Percentiles rank a stretch among this genome's conserved stretches.
phyloP scores from a whole-genome alignment of 257 asterid genomes.

The Salvia splendens region DNA sequence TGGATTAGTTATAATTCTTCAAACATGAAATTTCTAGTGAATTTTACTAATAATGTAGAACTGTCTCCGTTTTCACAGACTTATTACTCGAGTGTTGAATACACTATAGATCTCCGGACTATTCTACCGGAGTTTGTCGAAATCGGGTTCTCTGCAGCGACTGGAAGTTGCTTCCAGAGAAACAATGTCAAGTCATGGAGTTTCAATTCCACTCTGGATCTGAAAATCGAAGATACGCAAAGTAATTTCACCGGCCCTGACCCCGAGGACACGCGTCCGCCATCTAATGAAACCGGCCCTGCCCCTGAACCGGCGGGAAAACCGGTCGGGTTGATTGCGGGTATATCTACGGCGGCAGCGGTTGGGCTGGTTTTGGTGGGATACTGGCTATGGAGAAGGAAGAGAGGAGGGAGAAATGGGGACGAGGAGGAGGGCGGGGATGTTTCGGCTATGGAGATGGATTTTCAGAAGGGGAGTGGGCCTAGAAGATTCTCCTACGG shows the following conservation, averaged over 20 bases:
- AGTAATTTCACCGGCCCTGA: no score
- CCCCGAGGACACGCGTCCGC: no score
- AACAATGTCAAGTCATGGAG: conserved; percentile 21
- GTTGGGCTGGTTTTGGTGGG: background rate
- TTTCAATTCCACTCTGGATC: background rate
- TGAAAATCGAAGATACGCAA: no score
- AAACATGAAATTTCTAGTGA: background rate
- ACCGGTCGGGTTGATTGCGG: conserved; percentile 3
- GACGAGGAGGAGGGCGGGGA: background rate
- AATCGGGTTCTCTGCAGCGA: conserved; percentile 21
- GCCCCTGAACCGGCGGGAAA: background rate
- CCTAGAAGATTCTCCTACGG: conserved; percentile 21
- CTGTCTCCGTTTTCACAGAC: no score
- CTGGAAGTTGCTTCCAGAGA: background rate
- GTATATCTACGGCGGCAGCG: background rate
- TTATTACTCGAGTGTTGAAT: background rate
- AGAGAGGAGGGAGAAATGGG: background rate
- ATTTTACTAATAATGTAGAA: background rate
- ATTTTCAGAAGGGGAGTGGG: conserved; percentile 17
- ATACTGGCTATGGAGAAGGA: background rate
- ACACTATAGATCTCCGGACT: background rate
- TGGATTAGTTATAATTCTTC: background rate
- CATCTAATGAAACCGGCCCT: no score
- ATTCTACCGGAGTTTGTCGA: conserved; percentile 7
- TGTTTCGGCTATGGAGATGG: background rate